A percentile compares a stretch with the other conserved stretches of the same genome.
phyloP scores from a whole-genome alignment of 2,329 filamentous ascomycete species.

The Fusarium staphyleae region DNA sequence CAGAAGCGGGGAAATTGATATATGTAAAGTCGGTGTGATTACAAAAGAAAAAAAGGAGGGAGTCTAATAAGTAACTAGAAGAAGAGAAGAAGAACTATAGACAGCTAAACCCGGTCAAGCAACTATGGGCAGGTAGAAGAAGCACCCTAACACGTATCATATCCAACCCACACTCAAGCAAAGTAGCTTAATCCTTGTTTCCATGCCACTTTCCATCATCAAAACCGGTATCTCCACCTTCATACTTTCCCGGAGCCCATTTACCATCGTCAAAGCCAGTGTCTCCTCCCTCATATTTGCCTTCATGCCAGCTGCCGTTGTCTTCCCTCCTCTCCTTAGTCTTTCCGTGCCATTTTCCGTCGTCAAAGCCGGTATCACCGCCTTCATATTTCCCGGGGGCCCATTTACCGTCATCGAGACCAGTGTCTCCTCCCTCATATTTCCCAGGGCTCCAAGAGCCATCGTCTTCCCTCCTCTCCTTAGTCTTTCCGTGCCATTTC shows the following conservation, averaged over 20 bases:
- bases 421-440: slow-evolving; percentile 22
- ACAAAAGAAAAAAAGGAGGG: not conserved
- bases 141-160: too few species aligned
- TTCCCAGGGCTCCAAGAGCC: slow-evolving; percentile 17
- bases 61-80: not conserved
- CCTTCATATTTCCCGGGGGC: slow-evolving; percentile 6
- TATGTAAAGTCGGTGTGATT: not conserved
- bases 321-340: not conserved
- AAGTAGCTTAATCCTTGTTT: not conserved
- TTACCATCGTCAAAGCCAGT: slow-evolving; percentile 9
- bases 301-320: slow-evolving; percentile 6
- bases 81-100: not conserved
- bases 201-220: slow-evolving; percentile 3
- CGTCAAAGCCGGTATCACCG: not conserved
- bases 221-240: not conserved
- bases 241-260: slow-evolving; percentile 4
- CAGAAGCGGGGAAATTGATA: too few species aligned
- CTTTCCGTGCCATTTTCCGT: slow-evolving; percentile 5
- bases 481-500: slow-evolving; percentile 3
- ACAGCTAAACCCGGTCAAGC: too few species aligned
- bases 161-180: too few species aligned
- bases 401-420: slow-evolving; percentile 11
- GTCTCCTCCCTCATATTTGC: slow-evolving; percentile 8
- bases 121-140: too few species aligned
- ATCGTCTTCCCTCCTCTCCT: slow-evolving; percentile 6